Base-by-base conservation (phyloP, 176 grass and related monocot species). In the Oryza brachyantha region DNA sequence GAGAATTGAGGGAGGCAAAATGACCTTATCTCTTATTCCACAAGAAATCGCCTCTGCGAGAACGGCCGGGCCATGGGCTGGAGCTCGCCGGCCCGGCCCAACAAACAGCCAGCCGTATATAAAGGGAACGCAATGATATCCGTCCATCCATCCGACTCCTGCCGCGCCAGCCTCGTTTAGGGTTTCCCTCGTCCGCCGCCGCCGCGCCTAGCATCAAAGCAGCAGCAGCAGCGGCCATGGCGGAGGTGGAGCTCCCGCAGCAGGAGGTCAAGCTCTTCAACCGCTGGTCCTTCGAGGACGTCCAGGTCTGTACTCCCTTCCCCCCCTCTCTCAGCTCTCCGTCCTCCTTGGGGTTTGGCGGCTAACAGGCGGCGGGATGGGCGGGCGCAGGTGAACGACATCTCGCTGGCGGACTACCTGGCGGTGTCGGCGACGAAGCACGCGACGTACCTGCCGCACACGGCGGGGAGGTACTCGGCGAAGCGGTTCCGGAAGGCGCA, bases 401-500 rank as follows among this genome's bases (percentile, higher is more conserved):
- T 93, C 64, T 93, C 94, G 2, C 81, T 97, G 1, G 71, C 68
- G 6, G 94, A 97, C 81, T 93, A 97, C 86, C 68, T 97, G 36
- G 94, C 91, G 0, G 91, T 91, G 60, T 77, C 83, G 1, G 8
- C 91, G 42, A 79, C 81, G 17, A 97, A 97, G 78, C 94, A 97
- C 64, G 86, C 86, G 7, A 93, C 88, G 0, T 97, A 81, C 80
- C 86, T 97, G 72, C 94, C 94, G 0, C 94, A 93, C 88, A 91
- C 94, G 1, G 94, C 91, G 0, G 94, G 94, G 2, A 75, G 94
- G 68, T 97, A 97, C 81, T 86, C 88, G 1, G 89, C 82, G 60
- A 97, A 97, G 86, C 84, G 94, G 1, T 97, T 97, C 41, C 88
- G 91, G 73, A 97, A 97, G 88, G 94, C 91, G 27, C 88, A 97